These are phyloP conservation scores for Fusarium pseudonygamai DNA, from an alignment of 2,329 filamentous ascomycete species.

Conservation along the genomic window DNA sequence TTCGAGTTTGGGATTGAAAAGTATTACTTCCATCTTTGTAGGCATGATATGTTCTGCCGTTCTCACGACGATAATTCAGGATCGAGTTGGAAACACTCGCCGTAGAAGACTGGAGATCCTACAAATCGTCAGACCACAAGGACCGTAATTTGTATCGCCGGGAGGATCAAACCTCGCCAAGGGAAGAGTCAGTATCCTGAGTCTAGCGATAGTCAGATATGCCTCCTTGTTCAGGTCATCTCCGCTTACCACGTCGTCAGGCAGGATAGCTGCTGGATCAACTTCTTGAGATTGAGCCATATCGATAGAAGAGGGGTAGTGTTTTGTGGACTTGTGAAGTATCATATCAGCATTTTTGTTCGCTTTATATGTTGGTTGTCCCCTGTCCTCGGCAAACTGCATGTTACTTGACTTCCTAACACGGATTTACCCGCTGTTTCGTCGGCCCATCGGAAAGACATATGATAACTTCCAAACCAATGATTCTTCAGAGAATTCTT, in stretches of 20 bases:
- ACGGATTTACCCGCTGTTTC: neutral
- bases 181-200: conserved; percentile 4
- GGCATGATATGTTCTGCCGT: conserved; percentile 14
- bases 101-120: conserved; percentile 5
- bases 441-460: neutral
- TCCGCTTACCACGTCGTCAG: neutral
- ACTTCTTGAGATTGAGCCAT: neutral
- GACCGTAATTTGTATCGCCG: neutral
- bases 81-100: conserved; percentile 7
- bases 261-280: neutral
- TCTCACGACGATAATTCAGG: conserved; percentile 10
- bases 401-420: conserved; percentile 9
- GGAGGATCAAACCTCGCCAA: neutral
- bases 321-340: too few relatives aligned
- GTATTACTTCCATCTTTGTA: conserved; percentile 14
- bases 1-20: too few relatives aligned
- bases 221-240: too few relatives aligned
- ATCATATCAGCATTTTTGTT: neutral
- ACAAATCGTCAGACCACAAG: neutral
- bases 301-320: too few relatives aligned
- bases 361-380: conserved; percentile 8
- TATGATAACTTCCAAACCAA: neutral
- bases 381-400: conserved; percentile 4
- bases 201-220: neutral
- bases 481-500: neutral